Percentiles rank a stretch among this genome's conserved stretches.
Evolutionary conservation across 2,329 filamentous ascomycete genomes (phyloP).

Genomic region (Thielaviopsis punctulata): DNA sequence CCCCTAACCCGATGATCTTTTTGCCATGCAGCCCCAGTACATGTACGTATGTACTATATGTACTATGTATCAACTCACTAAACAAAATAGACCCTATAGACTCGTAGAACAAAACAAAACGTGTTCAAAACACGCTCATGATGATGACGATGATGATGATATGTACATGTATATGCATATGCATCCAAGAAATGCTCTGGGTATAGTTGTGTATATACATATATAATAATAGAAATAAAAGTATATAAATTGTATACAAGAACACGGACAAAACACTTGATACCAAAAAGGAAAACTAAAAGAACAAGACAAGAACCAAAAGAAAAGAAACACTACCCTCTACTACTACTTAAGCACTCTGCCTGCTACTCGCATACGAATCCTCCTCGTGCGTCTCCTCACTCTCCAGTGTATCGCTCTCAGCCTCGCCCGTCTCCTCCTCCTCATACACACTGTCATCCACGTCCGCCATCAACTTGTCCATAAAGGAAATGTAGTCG

Average conservation of each 20-base stretch:
- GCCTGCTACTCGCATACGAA: slow-evolving; percentile 6
- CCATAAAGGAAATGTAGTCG: slow-evolving; percentile 96
- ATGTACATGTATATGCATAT: no score
- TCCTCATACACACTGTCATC: slow-evolving; percentile 11
- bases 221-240: not conserved
- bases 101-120: no score
- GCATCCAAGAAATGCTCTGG: not conserved
- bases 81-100: no score
- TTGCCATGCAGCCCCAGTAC: slow-evolving; percentile 3
- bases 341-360: not conserved
- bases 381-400: slow-evolving; percentile 10
- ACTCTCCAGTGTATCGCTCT: slow-evolving; percentile 12
- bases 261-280: not conserved
- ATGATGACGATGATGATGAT: no score
- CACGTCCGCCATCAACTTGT: slow-evolving; percentile 49
- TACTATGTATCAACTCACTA: no score
- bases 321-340: not conserved
- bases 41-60: no score
- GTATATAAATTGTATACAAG: not conserved
- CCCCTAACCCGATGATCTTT: not conserved
- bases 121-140: no score
- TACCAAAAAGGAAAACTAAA: not conserved
- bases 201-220: not conserved
- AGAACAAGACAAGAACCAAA: not conserved
- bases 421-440: slow-evolving; percentile 8